phyloP scores from a whole-genome alignment of 371 early-diverging fungal genomes.

The Mucor irregularis region DNA sequence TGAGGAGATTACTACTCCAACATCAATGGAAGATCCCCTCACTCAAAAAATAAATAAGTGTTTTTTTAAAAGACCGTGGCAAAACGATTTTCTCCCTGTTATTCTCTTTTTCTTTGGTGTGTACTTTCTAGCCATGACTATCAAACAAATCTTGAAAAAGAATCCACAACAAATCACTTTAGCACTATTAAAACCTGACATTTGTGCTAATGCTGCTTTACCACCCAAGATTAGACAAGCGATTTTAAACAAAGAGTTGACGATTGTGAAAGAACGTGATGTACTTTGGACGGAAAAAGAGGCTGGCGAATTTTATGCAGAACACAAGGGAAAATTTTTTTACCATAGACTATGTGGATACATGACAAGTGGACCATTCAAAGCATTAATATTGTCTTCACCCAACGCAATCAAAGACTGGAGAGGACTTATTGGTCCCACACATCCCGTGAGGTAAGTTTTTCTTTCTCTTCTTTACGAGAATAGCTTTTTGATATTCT shows the following conservation, averaged over 20 bases:
- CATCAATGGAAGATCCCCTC: background rate
- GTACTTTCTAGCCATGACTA: background rate
- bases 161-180: constrained; percentile 56
- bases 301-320: constrained; percentile 67
- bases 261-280: constrained; percentile 43
- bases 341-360: constrained; percentile 69
- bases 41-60: background rate
- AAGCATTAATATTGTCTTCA: constrained; percentile 57
- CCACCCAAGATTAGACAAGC: constrained; percentile 38
- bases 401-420: constrained; percentile 67
- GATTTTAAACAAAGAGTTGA: constrained; percentile 46
- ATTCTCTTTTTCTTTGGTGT: background rate
- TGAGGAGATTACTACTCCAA: background rate
- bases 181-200: constrained; percentile 78
- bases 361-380: constrained; percentile 71
- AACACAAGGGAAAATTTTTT: constrained; percentile 68
- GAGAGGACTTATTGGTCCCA: constrained; percentile 67
- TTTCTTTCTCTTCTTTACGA: background rate
- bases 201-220: constrained; percentile 63
- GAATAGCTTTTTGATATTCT: background rate
- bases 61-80: too few relatives aligned
- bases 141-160: constrained; percentile 3
- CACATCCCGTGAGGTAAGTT: constrained; percentile 56
- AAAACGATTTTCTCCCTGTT: background rate
- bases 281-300: constrained; percentile 64